Conservation (phyloP, 768 basidiomycete genomes). For the Phylloporus arenicola region DNA sequence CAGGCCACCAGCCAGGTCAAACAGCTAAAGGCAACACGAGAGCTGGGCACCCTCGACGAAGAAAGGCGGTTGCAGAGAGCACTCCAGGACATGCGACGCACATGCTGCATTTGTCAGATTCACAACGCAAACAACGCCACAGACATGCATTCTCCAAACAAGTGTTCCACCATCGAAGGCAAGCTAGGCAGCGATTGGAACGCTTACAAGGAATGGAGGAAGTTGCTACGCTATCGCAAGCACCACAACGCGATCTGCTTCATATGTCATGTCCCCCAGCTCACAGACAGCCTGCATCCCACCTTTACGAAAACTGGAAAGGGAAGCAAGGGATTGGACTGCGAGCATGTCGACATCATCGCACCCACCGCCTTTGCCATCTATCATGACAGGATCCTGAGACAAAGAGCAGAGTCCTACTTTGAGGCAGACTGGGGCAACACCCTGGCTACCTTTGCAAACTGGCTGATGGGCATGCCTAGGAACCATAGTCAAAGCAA, state of each 20-base stretch:
- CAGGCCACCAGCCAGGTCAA: too few relatives aligned
- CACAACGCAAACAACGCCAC: neutral
- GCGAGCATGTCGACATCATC: neutral
- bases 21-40: too few relatives aligned
- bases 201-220: conserved; percentile 1
- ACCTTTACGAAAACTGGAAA: neutral
- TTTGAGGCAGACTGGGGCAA: neutral
- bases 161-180: too few relatives aligned
- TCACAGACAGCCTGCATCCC: neutral
- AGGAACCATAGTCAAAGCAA: neutral
- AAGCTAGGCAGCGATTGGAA: neutral
- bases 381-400: neutral
- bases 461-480: conserved; percentile 3
- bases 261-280: conserved; percentile 6
- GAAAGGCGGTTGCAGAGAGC: too few relatives aligned
- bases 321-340: neutral
- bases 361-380: neutral
- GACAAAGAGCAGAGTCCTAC: neutral
- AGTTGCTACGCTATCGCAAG: neutral
- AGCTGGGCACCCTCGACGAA: too few relatives aligned
- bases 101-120: too few relatives aligned
- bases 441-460: neutral
- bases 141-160: too few relatives aligned
- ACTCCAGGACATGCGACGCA: too few relatives aligned
- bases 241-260: conserved; percentile 9